Evolutionary conservation across 371 early-diverging fungal genomes (phyloP).

Genomic region (Catenaria anguillulae): DNA sequence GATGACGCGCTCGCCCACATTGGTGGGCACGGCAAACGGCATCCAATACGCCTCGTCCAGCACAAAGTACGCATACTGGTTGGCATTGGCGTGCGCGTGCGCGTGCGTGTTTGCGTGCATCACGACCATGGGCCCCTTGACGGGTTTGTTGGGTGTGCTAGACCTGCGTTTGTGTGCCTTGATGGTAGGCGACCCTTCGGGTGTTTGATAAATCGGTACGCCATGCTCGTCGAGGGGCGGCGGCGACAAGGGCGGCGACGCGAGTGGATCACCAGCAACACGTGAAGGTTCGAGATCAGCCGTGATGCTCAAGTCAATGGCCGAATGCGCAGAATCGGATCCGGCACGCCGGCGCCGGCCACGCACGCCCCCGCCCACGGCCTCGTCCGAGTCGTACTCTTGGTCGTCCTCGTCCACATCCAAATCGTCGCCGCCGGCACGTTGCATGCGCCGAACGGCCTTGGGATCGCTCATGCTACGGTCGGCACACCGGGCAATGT

Average conservation of each 20-base stretch:
- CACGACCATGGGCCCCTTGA: slow-evolving; percentile 16
- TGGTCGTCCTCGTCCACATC: too few species aligned
- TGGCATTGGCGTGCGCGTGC: neutral
- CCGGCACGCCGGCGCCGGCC: too few species aligned
- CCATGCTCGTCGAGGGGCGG: slow-evolving; percentile 22
- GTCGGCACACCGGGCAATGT: slow-evolving; percentile 47
- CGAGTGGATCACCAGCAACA: neutral
- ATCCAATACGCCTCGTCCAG: slow-evolving; percentile 18
- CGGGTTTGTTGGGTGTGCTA: slow-evolving; percentile 3
- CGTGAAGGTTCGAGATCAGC: neutral
- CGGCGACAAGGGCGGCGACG: slow-evolving; percentile 11
- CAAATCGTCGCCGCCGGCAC: neutral
- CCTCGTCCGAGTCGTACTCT: neutral
- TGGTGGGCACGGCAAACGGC: slow-evolving; percentile 26
- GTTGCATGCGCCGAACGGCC: neutral
- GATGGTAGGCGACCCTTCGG: neutral
- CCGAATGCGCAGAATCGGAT: too few species aligned
- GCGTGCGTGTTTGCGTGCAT: slow-evolving; percentile 10
- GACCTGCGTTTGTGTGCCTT: neutral
- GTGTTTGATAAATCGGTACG: slow-evolving; percentile 9
- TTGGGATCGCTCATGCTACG: slow-evolving; percentile 15
- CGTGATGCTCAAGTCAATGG: neutral
- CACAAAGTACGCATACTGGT: slow-evolving; percentile 21
- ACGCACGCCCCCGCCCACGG: too few species aligned
- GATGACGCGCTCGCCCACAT: slow-evolving; percentile 13